phyloP scores from a whole-genome alignment of 805 yeast genomes.

The Metschnikowia lochheadii region DNA sequence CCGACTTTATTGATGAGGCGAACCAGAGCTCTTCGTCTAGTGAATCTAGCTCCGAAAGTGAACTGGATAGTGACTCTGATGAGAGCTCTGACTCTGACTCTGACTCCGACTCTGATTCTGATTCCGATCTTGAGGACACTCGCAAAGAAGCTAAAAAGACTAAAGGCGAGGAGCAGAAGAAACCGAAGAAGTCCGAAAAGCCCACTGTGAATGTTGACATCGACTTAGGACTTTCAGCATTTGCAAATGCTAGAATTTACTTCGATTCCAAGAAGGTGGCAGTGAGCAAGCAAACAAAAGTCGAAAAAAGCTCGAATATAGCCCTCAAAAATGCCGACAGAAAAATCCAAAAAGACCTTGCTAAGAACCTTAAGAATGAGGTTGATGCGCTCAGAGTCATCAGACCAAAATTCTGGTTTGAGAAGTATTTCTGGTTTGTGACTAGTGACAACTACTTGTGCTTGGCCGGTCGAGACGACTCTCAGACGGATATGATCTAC shows the following conservation, averaged over 20 bases:
- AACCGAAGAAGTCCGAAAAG: constrained; percentile 7
- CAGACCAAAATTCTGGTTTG: constrained; percentile 84
- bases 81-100: constrained; percentile 28
- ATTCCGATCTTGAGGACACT: constrained; percentile 13
- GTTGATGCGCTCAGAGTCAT: constrained; percentile 49
- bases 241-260: constrained; percentile 81
- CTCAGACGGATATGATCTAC: constrained; percentile 77
- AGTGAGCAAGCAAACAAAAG: constrained; percentile 71
- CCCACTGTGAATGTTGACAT: constrained; percentile 51
- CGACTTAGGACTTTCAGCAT: constrained; percentile 69
- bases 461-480: constrained; percentile 77
- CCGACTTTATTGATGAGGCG: constrained; percentile 29
- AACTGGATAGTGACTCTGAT: constrained; percentile 33
- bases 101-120: constrained; percentile 26
- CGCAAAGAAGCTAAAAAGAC: constrained; percentile 12
- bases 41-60: constrained; percentile 28
- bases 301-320: constrained; percentile 67
- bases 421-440: constrained; percentile 92
- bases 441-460: constrained; percentile 85
- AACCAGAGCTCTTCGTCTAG: constrained; percentile 24
- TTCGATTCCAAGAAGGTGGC: constrained; percentile 76
- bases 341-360: constrained; percentile 69
- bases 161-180: constrained; percentile 12
- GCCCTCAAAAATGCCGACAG: constrained; percentile 83
- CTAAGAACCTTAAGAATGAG: constrained; percentile 55